Evolutionary conservation across 352 stramenopile species (phyloP), one percentile per base, ranked within the genome.

Genomic region (Pythium vanterpoolii): DNA sequence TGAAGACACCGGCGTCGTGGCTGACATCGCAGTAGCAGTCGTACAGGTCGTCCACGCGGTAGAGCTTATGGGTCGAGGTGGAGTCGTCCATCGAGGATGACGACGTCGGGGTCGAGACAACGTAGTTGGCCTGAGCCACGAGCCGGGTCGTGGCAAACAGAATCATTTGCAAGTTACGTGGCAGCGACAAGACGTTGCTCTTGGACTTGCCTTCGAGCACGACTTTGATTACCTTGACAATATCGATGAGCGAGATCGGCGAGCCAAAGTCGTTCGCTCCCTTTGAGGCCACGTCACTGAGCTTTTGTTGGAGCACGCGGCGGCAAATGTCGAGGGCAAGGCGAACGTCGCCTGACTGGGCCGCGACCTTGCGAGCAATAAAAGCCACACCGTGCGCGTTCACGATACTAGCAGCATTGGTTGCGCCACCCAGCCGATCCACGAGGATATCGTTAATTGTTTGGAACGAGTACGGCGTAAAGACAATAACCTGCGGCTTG

Each of bases 121-220:
- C 26, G 28, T 8, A 39, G 21, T 23, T 36, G 64, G 71, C 19
- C 72, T 46, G 18, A 19, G 60, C 28, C n/a, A 52, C 64, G 36
- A 86, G 57, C 40, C 74, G 68, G 0, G 75, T 87, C 30, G 76
- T 86, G 10, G 83, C 78, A 49, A 90, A 90, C 26, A 91, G 66
- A 50, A 93, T 88, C 77, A 95, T 87, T 64, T 93, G 81, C 21
- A 91, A 64, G 55, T 88, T 92, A 31, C 86, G 77, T 14, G 86
- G 86, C 31, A 93, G 64, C 24, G 80, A 82, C 24, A 79, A 66
- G 8, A 92, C 72, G 46, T 77, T 70, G 42, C 66, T 62, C 19
- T 77, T 70, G 47, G 71, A 83, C 54, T 86, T 88, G 43, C 74
- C 82, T 49, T 92, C 83, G 24, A 95, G 43, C 1, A 77, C 74